Conservation (phyloP, 768 basidiomycete genomes). For the Candolleomyces efflorescens region DNA sequence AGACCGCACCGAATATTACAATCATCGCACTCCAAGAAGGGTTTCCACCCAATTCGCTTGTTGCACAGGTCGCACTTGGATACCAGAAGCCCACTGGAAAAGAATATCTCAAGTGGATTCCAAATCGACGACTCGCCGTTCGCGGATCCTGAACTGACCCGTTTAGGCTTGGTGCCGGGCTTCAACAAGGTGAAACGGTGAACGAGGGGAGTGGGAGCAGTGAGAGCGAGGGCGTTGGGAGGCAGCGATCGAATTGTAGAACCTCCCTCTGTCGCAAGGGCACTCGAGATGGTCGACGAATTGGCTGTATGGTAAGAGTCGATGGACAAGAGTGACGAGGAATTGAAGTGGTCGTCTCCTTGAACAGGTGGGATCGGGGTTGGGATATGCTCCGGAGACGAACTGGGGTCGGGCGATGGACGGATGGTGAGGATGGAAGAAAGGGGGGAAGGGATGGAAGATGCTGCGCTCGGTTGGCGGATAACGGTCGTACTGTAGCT, state of each 20-base stretch:
- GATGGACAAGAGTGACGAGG: conserved; percentile 41
- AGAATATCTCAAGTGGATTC: conserved; percentile 78
- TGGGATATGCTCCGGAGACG: conserved; percentile 34
- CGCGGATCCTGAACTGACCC: conserved; percentile 12
- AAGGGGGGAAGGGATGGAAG: conserved; percentile 39
- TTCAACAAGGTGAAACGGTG: conserved; percentile 88
- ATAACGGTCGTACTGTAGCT: conserved; percentile 73
- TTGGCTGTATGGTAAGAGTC: conserved; percentile 67
- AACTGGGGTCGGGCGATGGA: conserved; percentile 48
- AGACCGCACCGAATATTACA: conserved; percentile 66
- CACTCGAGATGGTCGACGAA: conserved; percentile 45
- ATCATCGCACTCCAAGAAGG: conserved; percentile 84
- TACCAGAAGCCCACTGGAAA: conserved; percentile 65
- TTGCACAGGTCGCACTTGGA: conserved; percentile 80
- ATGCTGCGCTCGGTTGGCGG: conserved; percentile 38
- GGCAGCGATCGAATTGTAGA: conserved; percentile 55
- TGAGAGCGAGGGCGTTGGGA: not conserved
- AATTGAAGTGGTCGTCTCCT: conserved; percentile 20
- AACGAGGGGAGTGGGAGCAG: conserved; percentile 31
- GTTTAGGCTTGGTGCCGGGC: conserved; percentile 64
- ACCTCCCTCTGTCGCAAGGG: conserved; percentile 73
- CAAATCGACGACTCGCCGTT: conserved; percentile 45
- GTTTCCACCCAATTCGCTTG: conserved; percentile 85
- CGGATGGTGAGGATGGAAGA: conserved; percentile 75
- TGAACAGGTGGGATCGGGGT: conserved; percentile 25